A percentile compares a stretch with the other conserved stretches of the same genome.
phyloP scores from a whole-genome alignment of 768 basidiomycete species.

The Mycena albidolilacea region DNA sequence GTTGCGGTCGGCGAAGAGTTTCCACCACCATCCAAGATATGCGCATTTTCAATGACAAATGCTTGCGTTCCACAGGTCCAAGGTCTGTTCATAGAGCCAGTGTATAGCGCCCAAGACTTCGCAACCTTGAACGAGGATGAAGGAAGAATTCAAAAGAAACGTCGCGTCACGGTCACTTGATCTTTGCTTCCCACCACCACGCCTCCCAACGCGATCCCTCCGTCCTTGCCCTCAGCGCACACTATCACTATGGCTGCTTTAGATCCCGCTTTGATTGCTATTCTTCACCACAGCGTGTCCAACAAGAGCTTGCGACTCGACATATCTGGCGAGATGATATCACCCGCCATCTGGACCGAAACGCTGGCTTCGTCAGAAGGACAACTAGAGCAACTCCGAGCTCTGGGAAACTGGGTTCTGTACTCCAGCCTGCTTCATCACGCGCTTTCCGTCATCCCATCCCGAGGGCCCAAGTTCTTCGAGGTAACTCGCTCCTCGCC shows the following conservation, averaged over 20 bases:
- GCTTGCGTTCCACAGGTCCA: constrained; percentile 23
- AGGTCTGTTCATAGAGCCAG: neutral
- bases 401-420: constrained; percentile 11
- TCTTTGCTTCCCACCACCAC: neutral
- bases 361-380: constrained; percentile 5
- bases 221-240: neutral
- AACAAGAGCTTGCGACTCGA: constrained; percentile 5
- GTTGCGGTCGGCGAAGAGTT: neutral
- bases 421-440: constrained; percentile 12
- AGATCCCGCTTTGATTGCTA: neutral
- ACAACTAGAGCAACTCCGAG: constrained; percentile 3
- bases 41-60: constrained; percentile 29
- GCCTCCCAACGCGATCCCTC: neutral
- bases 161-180: neutral
- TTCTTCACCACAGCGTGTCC: constrained; percentile 21
- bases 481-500: neutral
- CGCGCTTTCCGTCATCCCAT: constrained; percentile 13
- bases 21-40: constrained; percentile 18
- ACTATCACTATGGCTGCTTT: constrained; percentile 7
- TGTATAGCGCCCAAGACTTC: too few species aligned
- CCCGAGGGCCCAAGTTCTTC: constrained; percentile 9
- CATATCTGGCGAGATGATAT: constrained; percentile 9
- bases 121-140: too few species aligned
- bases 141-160: neutral
- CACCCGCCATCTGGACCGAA: constrained; percentile 1